Evolutionary conservation across 73 alveolate genomes (phyloP).

Genomic region (Paramecium primaurelia): DNA sequence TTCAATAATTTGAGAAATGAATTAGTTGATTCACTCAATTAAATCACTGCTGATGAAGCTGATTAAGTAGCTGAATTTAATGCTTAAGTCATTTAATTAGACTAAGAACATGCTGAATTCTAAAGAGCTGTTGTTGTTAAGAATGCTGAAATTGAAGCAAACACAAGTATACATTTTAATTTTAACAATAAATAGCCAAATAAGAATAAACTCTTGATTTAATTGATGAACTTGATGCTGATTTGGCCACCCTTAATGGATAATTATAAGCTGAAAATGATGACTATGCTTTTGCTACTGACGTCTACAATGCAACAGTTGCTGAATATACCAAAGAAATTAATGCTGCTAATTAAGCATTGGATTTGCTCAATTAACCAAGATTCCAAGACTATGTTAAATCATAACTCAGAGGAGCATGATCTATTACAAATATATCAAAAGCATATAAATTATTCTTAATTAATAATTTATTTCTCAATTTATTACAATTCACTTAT

Average conservation of each 20-base stretch:
- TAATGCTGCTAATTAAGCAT: slow-evolving; percentile 22
- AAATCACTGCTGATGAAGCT: slow-evolving; percentile 32
- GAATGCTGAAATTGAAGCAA: slow-evolving; percentile 40
- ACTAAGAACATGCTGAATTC: slow-evolving; percentile 51
- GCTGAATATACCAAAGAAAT: slow-evolving; percentile 29
- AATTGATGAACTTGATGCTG: slow-evolving; percentile 13
- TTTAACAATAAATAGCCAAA: background rate
- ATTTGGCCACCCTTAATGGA: slow-evolving; percentile 43
- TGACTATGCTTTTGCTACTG: slow-evolving; percentile 37
- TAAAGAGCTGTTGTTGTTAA: slow-evolving; percentile 47
- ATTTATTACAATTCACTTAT: background rate
- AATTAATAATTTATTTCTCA: background rate
- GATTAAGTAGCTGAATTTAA: background rate
- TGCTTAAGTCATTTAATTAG: background rate
- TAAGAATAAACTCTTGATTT: background rate
- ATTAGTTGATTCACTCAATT: slow-evolving; percentile 45
- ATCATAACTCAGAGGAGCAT: background rate
- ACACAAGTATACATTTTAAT: background rate
- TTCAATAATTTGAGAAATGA: slow-evolving; percentile 11
- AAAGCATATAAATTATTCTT: background rate
- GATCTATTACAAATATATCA: background rate
- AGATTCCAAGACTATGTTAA: slow-evolving; percentile 42
- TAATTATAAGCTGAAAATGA: slow-evolving; percentile 49
- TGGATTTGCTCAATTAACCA: slow-evolving; percentile 18
- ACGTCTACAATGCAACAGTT: background rate